Percentiles rank a stretch among this genome's conserved stretches.
Conservation (phyloP, 371 early-diverging fungal species). For the Entomophthora muscae region DNA sequence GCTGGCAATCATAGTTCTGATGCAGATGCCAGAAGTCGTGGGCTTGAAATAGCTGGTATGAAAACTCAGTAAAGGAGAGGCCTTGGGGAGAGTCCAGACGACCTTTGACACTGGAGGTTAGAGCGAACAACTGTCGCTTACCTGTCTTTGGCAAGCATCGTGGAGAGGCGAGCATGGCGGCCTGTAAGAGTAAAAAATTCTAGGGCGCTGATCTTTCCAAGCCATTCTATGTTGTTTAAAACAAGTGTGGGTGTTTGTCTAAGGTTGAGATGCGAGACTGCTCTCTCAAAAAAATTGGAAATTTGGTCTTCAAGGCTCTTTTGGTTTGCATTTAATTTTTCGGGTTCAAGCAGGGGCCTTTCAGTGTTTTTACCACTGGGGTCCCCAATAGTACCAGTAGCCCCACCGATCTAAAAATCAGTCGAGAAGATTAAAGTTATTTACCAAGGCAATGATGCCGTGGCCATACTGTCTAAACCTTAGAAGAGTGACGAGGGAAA, state of each 20-base stretch:
- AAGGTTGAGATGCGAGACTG: slow-evolving; percentile 25
- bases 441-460: slow-evolving; percentile 36
- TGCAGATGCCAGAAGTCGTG: slow-evolving; percentile 82
- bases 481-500: background rate
- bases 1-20: slow-evolving; percentile 34
- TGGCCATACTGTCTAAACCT: slow-evolving; percentile 32
- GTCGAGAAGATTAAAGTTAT: background rate
- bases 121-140: slow-evolving; percentile 11
- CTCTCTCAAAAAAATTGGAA: slow-evolving; percentile 45
- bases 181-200: slow-evolving; percentile 67
- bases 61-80: slow-evolving; percentile 88
- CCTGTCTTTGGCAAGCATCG: slow-evolving; percentile 81
- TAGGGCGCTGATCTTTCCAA: slow-evolving; percentile 48
- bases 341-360: slow-evolving; percentile 37
- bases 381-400: slow-evolving; percentile 91
- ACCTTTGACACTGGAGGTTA: slow-evolving; percentile 35
- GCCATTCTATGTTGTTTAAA: slow-evolving; percentile 74
- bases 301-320: slow-evolving; percentile 50
- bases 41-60: slow-evolving; percentile 88
- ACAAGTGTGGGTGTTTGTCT: slow-evolving; percentile 27
- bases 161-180: slow-evolving; percentile 53
- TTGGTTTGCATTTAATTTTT: slow-evolving; percentile 39
- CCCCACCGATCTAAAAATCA: slow-evolving; percentile 59
- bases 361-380: slow-evolving; percentile 76
- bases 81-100: slow-evolving; percentile 68